Conservation (phyloP, 306 rosid species). For the Pyrus bretschneideri region DNA sequence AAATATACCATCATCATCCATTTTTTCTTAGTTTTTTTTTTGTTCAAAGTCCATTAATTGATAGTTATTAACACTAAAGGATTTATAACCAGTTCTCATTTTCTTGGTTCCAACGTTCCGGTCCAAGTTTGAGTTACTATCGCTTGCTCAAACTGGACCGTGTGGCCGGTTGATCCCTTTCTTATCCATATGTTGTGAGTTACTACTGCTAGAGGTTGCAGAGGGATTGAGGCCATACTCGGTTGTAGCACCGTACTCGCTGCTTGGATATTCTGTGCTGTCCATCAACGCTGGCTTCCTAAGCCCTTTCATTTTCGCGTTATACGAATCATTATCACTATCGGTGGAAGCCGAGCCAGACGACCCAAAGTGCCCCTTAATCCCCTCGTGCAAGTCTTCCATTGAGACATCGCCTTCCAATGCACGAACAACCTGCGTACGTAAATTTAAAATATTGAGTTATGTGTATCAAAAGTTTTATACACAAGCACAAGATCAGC, state of each 20-base stretch:
- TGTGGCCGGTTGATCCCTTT: not conserved
- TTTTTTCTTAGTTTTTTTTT: not conserved
- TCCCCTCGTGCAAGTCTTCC: conserved; percentile 49
- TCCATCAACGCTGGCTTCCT: conserved; percentile 31
- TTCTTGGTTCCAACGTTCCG: not conserved
- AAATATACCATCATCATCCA: not conserved
- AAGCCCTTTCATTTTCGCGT: conserved; percentile 48
- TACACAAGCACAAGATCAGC: not conserved
- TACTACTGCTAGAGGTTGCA: not conserved
- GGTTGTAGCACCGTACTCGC: conserved; percentile 54
- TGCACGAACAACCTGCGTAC: conserved; percentile 56
- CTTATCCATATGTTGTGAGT: not conserved
- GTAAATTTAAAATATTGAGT: not conserved
- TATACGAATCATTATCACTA: conserved; percentile 36
- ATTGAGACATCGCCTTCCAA: conserved; percentile 73
- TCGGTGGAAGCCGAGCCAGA: conserved; percentile 24
- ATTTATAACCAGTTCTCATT: not conserved
- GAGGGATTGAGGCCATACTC: not conserved
- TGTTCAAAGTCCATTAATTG: too few relatives aligned
- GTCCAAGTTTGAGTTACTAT: not conserved
- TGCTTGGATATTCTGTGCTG: conserved; percentile 35
- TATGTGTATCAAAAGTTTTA: not conserved
- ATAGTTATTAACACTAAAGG: not conserved
- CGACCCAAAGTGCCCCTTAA: conserved; percentile 6
- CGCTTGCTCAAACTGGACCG: not conserved